Conservation (phyloP, 2,329 filamentous ascomycete genomes). For the Thelonectria blattea region DNA sequence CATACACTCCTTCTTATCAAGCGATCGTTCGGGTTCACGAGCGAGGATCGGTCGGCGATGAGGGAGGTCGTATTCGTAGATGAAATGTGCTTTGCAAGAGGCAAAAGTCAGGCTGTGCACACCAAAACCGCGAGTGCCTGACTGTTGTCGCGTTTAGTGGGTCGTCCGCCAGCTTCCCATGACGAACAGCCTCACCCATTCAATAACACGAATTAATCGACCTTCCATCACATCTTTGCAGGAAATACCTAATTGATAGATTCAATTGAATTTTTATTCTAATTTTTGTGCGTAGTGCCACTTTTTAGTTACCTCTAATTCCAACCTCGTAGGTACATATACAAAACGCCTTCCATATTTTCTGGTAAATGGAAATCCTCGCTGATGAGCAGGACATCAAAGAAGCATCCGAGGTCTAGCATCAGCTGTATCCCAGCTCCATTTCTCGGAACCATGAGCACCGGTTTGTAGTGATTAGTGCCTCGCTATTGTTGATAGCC, state of each 20-base stretch:
- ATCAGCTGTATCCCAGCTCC: background rate
- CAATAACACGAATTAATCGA: too few relatives aligned
- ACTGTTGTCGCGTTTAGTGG: slow-evolving; percentile 1
- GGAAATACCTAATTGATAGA: too few relatives aligned
- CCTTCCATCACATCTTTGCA: too few relatives aligned
- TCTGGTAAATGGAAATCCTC: background rate
- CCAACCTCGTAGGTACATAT: background rate
- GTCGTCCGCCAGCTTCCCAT: background rate
- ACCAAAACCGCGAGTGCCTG: slow-evolving; percentile 21
- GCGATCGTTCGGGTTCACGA: background rate
- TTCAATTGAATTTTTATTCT: background rate
- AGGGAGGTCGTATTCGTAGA: background rate
- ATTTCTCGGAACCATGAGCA: slow-evolving; percentile 1
- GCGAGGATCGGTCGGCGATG: background rate
- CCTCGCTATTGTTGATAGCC: slow-evolving; percentile 22
- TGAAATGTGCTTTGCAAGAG: slow-evolving; percentile 8
- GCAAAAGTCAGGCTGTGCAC: slow-evolving; percentile 12
- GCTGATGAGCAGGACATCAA: background rate
- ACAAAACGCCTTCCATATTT: background rate
- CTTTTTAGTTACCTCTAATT: background rate
- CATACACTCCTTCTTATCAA: slow-evolving; percentile 34
- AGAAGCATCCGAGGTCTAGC: too few relatives aligned
- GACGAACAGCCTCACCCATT: too few relatives aligned
- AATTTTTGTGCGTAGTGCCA: background rate
- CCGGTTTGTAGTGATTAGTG: slow-evolving; percentile 19